phyloP scores from a whole-genome alignment of 306 rosid species.

The Morella rubra region DNA sequence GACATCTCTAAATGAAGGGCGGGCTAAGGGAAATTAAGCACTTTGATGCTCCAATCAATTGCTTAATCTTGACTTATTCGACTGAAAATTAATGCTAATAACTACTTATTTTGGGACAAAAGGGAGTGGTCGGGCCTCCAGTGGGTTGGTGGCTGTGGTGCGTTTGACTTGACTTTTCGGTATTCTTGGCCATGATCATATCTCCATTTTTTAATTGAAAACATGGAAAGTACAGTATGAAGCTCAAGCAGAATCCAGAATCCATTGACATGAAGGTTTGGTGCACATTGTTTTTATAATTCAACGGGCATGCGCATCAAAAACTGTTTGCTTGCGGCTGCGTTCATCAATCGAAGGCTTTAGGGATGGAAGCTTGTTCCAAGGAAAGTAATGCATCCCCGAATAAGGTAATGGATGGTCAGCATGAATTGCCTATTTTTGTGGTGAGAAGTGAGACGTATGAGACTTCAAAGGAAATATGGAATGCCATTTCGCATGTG shows the following conservation, averaged over 20 bases:
- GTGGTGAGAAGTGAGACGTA: no score
- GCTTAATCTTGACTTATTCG: neutral
- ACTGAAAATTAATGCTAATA: neutral
- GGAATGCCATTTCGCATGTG: no score
- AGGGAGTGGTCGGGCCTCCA: conserved; percentile 26
- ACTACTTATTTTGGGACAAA: conserved; percentile 13
- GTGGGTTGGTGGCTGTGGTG: conserved; percentile 11
- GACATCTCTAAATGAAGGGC: conserved; percentile 3
- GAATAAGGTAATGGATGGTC: neutral
- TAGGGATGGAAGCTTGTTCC: neutral
- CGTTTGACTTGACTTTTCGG: conserved; percentile 20
- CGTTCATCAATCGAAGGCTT: neutral
- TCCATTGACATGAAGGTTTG: neutral
- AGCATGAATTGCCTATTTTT: neutral
- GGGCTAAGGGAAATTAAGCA: conserved; percentile 6
- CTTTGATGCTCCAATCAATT: conserved; percentile 9
- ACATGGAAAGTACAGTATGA: neutral
- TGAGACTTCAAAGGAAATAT: no score
- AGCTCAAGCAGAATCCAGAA: neutral
- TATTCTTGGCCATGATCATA: neutral
- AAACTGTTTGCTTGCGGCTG: neutral
- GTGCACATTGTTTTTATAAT: no score
- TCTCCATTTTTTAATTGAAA: neutral
- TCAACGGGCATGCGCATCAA: no score
- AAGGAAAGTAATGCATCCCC: neutral